Conservation (phyloP, 2,329 filamentous ascomycete genomes). For the Colletotrichum sp. region DNA sequence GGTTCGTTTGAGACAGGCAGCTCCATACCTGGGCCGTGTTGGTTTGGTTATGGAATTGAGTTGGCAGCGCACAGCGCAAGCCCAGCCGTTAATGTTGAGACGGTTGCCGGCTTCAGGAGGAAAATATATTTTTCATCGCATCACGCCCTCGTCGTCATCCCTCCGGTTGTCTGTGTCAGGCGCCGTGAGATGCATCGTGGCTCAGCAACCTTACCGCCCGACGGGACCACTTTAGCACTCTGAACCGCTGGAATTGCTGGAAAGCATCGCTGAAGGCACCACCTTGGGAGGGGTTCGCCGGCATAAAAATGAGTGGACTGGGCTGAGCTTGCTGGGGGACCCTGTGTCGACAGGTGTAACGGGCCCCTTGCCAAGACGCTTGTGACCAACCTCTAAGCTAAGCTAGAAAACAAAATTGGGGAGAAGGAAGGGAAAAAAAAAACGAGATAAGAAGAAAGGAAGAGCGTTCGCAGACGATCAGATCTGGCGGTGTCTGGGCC, state of each 20-base stretch:
- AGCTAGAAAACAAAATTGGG: background rate
- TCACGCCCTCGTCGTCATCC: background rate
- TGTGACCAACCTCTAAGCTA: background rate
- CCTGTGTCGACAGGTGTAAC: background rate
- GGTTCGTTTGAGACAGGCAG: background rate
- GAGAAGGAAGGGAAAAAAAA: background rate
- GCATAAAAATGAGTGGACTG: background rate
- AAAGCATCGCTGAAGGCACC: background rate
- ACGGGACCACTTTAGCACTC: background rate
- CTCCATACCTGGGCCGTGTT: background rate
- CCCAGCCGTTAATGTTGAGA: background rate
- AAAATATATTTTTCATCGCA: background rate
- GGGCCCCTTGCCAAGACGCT: conserved; percentile 7
- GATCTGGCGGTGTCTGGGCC: background rate
- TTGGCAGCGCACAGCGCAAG: background rate
- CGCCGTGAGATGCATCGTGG: background rate
- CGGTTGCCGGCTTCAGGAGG: background rate
- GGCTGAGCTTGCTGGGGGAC: background rate
- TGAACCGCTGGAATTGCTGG: background rate
- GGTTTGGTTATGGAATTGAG: background rate
- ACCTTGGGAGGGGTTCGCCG: background rate
- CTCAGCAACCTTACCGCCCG: background rate
- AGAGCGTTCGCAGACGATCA: background rate
- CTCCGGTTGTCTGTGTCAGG: background rate
- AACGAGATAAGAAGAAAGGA: background rate